Conservation (phyloP, 2,329 filamentous ascomycete genomes). For the Claviceps sp. region DNA sequence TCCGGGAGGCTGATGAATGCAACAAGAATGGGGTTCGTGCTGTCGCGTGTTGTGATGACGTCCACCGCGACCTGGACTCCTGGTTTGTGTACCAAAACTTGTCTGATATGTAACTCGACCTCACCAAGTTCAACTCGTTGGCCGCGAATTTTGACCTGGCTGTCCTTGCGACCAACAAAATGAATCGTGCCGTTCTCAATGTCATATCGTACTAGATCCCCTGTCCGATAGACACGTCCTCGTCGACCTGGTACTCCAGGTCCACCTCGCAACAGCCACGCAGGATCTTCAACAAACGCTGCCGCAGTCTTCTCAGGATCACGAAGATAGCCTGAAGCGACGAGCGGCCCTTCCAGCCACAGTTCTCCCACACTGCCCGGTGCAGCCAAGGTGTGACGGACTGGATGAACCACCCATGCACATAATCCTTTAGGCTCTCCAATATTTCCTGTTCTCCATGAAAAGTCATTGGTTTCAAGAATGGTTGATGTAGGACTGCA, state of each 20-base stretch:
- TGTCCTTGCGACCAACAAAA: slow-evolving; percentile 13
- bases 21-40: neutral
- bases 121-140: slow-evolving; percentile 13
- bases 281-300: neutral
- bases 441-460: neutral
- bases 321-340: neutral
- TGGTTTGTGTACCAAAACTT: neutral
- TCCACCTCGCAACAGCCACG: neutral
- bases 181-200: slow-evolving; percentile 9
- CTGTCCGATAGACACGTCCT: slow-evolving; percentile 10
- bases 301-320: neutral
- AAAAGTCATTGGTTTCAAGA: no score
- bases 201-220: slow-evolving; percentile 10
- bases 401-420: neutral
- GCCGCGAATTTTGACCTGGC: slow-evolving; percentile 14
- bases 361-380: slow-evolving; percentile 2
- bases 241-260: neutral
- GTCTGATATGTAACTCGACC: slow-evolving; percentile 5
- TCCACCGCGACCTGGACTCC: neutral
- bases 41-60: neutral
- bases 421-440: neutral
- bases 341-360: neutral
- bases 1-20: neutral
- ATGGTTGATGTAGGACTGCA: slow-evolving; percentile 7
- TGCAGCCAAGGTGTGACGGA: neutral